Base-by-base conservation (phyloP, 768 basidiomycete genomes). In the Phlebiopsis flavidoalba region DNA sequence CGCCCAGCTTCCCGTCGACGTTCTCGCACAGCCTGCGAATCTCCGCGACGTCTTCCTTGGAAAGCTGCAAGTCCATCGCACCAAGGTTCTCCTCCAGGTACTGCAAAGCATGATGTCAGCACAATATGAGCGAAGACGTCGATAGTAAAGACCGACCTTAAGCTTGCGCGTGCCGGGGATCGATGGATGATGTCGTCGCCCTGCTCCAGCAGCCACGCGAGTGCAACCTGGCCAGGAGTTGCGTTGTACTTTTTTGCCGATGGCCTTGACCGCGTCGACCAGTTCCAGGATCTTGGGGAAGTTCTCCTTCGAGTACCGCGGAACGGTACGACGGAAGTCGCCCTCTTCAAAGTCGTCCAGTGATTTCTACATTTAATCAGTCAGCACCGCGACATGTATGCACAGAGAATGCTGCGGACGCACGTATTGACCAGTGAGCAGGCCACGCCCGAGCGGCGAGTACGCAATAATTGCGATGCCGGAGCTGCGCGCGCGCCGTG, bases 221-320 rank as follows among this genome's bases (percentile, higher is more conserved):
- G 65, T 52, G 73, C 68, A 12, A 77, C 64, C 62, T 79, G 76
- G 8, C 72, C 70, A 0, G 73, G 53, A 1, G 74, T 71, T 14
- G 69, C 71, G 46, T 56, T 54, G 60, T 69, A 59, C 47, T 62
- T 59, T n/a, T 50, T 61, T 57, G 24, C 66, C 70, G 58, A 67
- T 63, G 45, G 58, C 14, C 57, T 62, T 60, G 7, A 71, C 57
- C 19, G 19, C 47, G 24, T 65, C 59, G 49, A 53, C 61, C 47
- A 21, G 62, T 33, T 72, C 72, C 47, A 79, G 69, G 52, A 79
- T 74, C 57, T 71, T 74, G 0, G 75, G 75, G 63, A 80, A 81
- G 66, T 79, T 79, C 58, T 77, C 76, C 43, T 66, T 62, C 48
- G 68, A 69, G 62, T 59, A 71, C 60, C 63, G 49, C 15, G 71